Evolutionary conservation across 352 stramenopile genomes (phyloP).

Genomic region (Saprolegnia parasitica): DNA sequence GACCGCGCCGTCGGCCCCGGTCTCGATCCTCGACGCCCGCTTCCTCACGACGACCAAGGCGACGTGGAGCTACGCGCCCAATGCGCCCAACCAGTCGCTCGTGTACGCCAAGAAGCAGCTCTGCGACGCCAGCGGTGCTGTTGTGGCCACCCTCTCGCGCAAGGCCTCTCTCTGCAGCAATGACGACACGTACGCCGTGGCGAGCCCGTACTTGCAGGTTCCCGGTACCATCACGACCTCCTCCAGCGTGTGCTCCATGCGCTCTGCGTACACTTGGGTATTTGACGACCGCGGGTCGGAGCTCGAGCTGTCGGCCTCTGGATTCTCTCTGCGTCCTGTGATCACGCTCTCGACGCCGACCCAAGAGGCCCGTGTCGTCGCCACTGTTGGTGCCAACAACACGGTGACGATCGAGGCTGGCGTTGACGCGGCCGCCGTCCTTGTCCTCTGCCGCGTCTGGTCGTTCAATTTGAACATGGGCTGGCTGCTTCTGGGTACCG

Average conservation of each 20-base stretch:
- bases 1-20: too few species aligned
- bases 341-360: not conserved
- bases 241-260: not conserved
- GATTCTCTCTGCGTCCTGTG: not conserved
- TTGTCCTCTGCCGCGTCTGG: not conserved
- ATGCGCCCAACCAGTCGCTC: not conserved
- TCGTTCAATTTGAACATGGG: not conserved
- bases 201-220: not conserved
- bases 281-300: not conserved
- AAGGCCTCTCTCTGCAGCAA: not conserved
- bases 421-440: constrained; percentile 1
- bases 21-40: not conserved
- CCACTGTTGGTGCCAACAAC: not conserved
- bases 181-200: not conserved
- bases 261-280: not conserved
- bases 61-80: not conserved
- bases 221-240: not conserved
- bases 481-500: too few species aligned
- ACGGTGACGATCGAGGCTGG: constrained; percentile 1
- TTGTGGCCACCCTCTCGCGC: not conserved
- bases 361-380: not conserved
- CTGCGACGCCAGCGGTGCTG: not conserved
- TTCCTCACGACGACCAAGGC: not conserved
- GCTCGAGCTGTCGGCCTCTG: not conserved
- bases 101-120: not conserved